Evolutionary conservation across 2,329 filamentous ascomycete species (phyloP), one percentile per base, ranked within the genome.

Genomic region (Paraconiothyrium sp.): DNA sequence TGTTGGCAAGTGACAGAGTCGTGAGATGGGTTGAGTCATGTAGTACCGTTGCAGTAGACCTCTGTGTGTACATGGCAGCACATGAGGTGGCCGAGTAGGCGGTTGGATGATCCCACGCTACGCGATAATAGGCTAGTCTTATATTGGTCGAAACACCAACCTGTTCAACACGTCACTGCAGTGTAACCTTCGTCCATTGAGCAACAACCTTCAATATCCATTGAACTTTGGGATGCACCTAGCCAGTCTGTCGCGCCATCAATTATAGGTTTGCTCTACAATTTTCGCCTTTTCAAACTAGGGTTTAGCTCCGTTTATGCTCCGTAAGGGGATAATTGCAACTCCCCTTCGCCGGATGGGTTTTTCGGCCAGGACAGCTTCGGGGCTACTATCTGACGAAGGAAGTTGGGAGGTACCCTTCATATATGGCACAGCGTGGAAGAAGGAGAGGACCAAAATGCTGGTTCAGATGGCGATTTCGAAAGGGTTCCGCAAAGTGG

Each of bases 361-460:
- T 52, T 63, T 62, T 7, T 65, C 66, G 20, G 46, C 57, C 30
- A 55, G 24, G 37, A 44, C 47, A 10, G 35, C 43, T 20, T 74
- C 73, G 2, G 68, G 65, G 10, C 41, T 73, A 16, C 44, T 57
- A 13, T 54, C 57, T 2, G 46, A 47, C 20, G 46, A 55, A 16
- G 14, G 54, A 2, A 62, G 67, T 50, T 62, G 55, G 2, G 49
- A 68, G 34, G 67, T 68, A 11, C 64, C 79, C 4, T 84, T 87
- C 65, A 79, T 95, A 64, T 95, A 95, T 76, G 92, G 92, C 55
- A 94, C 92, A 2, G 92, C 92, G n/a, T 94, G 92, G 92, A 95
- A 95, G 77, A 89, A 90, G 71, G 87, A 90, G 0, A 79, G 80
- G 20, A 93, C 91, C 0, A 84, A 85, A 22, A 81, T 86, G 58